Conservation (phyloP, 2,329 filamentous ascomycete species). For the Emericellopsis atlantica region DNA sequence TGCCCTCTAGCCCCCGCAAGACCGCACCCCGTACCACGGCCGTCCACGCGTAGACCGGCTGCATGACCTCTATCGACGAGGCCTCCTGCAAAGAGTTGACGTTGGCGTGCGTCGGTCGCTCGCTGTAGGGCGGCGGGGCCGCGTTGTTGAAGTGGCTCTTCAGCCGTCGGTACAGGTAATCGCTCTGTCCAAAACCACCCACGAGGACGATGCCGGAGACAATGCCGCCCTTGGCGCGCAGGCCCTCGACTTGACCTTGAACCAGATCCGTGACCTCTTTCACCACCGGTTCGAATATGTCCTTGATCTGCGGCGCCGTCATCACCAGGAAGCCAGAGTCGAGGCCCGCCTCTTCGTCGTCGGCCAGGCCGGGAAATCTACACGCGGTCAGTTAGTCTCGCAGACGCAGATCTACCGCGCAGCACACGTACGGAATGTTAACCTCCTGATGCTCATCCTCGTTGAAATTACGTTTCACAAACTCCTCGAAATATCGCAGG, state of each 20-base stretch:
- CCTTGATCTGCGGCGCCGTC: constrained; percentile 55
- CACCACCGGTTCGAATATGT: constrained; percentile 64
- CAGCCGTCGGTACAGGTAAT: constrained; percentile 61
- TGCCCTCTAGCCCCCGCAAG: constrained; percentile 61
- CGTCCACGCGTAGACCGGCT: constrained; percentile 72
- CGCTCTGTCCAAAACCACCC: constrained; percentile 69
- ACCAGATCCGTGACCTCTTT: constrained; percentile 58
- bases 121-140: constrained; percentile 51
- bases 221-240: constrained; percentile 47
- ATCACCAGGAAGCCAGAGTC: constrained; percentile 69
- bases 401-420: neutral
- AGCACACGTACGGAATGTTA: constrained; percentile 51
- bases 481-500: constrained; percentile 70
- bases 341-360: constrained; percentile 62
- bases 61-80: constrained; percentile 63
- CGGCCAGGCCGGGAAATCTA: constrained; percentile 60
- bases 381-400: neutral
- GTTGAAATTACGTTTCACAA: constrained; percentile 74
- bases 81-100: constrained; percentile 30
- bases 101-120: constrained; percentile 54
- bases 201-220: constrained; percentile 70
- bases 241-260: constrained; percentile 51
- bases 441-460: constrained; percentile 67
- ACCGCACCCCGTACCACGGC: constrained; percentile 70
- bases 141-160: constrained; percentile 52